Evolutionary conservation across 106 monocot species (phyloP).

Genomic region (Vanilla planifolia): DNA sequence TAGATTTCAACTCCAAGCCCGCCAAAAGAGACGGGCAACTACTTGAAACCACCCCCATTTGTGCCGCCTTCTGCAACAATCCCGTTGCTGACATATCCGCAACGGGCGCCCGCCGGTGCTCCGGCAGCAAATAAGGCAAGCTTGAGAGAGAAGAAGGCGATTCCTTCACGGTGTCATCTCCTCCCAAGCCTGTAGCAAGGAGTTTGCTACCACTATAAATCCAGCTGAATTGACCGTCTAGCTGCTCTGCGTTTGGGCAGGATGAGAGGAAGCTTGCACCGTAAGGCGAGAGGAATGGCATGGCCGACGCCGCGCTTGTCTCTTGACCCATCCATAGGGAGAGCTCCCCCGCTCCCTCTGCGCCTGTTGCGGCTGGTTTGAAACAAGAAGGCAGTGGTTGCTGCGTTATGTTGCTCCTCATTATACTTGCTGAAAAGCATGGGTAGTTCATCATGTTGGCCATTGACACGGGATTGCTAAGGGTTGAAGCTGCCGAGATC

Average conservation of each 20-base stretch:
- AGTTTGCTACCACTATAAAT: slow-evolving; percentile 20
- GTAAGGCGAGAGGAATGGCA: slow-evolving; percentile 7
- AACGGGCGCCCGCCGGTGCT: neutral
- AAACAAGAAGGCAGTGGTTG: no score
- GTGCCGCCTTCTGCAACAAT: slow-evolving; percentile 51
- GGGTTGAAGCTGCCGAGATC: slow-evolving; percentile 27
- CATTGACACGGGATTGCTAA: slow-evolving; percentile 1
- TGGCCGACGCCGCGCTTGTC: neutral
- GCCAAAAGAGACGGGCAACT: neutral
- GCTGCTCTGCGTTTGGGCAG: slow-evolving; percentile 14
- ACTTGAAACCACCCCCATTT: slow-evolving; percentile 26
- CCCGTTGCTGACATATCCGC: slow-evolving; percentile 48
- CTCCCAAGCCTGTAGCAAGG: neutral
- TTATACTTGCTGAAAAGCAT: neutral
- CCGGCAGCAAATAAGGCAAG: slow-evolving; percentile 28
- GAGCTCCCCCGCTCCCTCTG: slow-evolving; percentile 2
- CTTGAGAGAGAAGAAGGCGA: slow-evolving; percentile 12
- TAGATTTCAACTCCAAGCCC: slow-evolving; percentile 19
- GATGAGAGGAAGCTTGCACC: slow-evolving; percentile 20
- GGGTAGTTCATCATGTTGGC: neutral
- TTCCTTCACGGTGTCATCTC: slow-evolving; percentile 7
- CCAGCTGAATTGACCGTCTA: slow-evolving; percentile 25
- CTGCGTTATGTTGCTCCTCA: neutral
- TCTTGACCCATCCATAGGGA: slow-evolving; percentile 23
- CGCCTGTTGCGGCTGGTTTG: no score